phyloP scores from a whole-genome alignment of 2,329 filamentous ascomycete species.

The Fusarium nisikadoi region DNA sequence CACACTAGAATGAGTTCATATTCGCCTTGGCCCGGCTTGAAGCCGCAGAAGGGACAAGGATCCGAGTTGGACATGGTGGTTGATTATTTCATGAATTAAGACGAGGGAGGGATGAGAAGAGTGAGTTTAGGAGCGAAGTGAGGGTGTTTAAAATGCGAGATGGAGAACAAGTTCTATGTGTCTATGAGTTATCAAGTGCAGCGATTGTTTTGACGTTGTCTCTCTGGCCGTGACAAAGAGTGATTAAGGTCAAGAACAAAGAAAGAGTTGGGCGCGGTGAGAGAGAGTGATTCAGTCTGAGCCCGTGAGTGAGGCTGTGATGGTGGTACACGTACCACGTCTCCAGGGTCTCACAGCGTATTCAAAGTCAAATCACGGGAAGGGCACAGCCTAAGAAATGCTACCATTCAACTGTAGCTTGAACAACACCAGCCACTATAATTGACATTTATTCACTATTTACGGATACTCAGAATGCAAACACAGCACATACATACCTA shows the following conservation, averaged over 20 bases:
- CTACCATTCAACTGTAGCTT: not conserved
- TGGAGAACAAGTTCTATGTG: not conserved
- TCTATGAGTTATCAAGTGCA: not conserved
- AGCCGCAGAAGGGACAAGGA: conserved; percentile 53
- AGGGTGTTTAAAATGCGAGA: not conserved
- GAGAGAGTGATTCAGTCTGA: conserved; percentile 4
- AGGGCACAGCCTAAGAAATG: not conserved
- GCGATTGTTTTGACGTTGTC: not conserved
- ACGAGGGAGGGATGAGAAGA: not conserved
- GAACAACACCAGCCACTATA: not conserved
- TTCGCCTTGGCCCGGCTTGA: conserved; percentile 44
- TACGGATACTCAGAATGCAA: not conserved
- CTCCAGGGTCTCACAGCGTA: not conserved
- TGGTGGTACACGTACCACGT: conserved; percentile 27
- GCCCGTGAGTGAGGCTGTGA: conserved; percentile 30
- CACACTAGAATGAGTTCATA: conserved; percentile 52
- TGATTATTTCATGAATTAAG: not conserved
- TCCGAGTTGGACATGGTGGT: conserved; percentile 16
- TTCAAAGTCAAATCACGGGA: not conserved
- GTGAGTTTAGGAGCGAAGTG: not conserved
- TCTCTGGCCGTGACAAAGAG: conserved; percentile 2
- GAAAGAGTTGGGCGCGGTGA: conserved; percentile 17
- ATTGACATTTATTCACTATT: not conserved
- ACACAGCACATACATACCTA: not conserved
- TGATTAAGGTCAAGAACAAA: conserved; percentile 17